phyloP scores from a whole-genome alignment of 2,329 filamentous ascomycete species.

The Trichoderma semiorbis region DNA sequence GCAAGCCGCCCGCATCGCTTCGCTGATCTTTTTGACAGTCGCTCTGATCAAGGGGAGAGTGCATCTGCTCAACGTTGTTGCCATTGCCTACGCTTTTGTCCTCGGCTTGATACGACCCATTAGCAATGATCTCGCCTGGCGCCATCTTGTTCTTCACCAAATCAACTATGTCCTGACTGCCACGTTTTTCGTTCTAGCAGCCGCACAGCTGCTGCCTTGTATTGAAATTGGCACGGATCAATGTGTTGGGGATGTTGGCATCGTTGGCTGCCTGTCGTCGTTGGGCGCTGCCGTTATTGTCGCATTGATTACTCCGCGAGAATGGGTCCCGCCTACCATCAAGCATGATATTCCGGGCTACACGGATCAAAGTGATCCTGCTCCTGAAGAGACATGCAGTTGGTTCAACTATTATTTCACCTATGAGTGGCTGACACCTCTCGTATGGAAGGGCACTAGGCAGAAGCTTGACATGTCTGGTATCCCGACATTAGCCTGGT shows the following conservation, averaged over 20 bases:
- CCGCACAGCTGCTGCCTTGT: constrained; percentile 43
- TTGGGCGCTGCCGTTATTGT: constrained; percentile 38
- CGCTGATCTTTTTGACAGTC: constrained; percentile 39
- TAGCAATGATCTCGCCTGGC: constrained; percentile 40
- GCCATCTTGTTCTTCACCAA: constrained; percentile 46
- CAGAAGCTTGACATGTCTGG: constrained; percentile 45
- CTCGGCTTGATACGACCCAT: constrained; percentile 43
- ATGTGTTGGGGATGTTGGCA: constrained; percentile 29
- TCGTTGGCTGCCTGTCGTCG: constrained; percentile 35
- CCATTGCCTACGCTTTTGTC: constrained; percentile 40
- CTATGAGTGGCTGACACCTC: constrained; percentile 49
- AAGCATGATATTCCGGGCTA: constrained; percentile 38
- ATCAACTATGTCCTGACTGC: constrained; percentile 44
- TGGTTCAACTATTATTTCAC: constrained; percentile 51
- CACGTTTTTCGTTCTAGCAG: constrained; percentile 35
- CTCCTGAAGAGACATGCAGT: constrained; percentile 51
- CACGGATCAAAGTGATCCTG: constrained; percentile 38
- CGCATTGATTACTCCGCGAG: constrained; percentile 45
- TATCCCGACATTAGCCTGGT: constrained; percentile 51
- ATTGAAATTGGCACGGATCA: constrained; percentile 33
- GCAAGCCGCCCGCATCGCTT: constrained; percentile 39
- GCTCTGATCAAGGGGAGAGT: constrained; percentile 33
- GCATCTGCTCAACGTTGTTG: constrained; percentile 37
- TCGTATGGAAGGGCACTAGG: constrained; percentile 46
- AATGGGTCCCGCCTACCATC: constrained; percentile 47